phyloP scores from a whole-genome alignment of 2,329 filamentous ascomycete genomes.

The Trichoderma harzianum region DNA sequence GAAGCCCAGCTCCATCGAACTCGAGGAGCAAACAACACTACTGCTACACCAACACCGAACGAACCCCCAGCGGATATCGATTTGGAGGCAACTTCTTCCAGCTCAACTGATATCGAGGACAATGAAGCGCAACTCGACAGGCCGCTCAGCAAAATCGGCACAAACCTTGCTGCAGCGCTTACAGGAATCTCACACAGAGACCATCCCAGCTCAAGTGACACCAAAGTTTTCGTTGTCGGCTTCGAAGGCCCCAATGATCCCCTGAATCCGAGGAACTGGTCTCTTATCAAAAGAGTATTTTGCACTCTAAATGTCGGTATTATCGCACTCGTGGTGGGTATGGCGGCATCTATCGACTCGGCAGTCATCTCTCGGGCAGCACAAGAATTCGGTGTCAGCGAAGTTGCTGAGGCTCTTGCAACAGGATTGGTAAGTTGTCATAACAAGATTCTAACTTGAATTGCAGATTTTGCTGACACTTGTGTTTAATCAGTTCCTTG shows the following conservation, averaged over 20 bases:
- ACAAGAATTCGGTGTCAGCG: background rate
- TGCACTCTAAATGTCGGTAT: background rate
- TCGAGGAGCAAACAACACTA: background rate
- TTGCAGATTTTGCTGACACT: background rate
- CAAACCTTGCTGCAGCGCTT: slow-evolving; percentile 1
- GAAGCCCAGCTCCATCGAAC: background rate
- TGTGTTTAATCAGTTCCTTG: background rate
- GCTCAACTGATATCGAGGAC: background rate
- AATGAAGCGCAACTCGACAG: background rate
- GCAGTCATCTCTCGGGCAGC: background rate
- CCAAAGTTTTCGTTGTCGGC: background rate
- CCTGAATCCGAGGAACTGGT: background rate
- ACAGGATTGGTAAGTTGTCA: background rate
- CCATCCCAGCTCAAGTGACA: background rate
- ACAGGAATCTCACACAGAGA: background rate
- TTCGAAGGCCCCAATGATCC: slow-evolving; percentile 1
- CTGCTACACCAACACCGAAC: background rate
- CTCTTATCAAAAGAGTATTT: background rate
- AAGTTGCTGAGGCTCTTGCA: slow-evolving; percentile 4
- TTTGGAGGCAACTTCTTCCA: background rate
- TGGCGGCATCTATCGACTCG: slow-evolving; percentile 7
- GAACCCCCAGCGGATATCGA: background rate
- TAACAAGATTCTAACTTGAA: background rate
- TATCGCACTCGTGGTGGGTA: slow-evolving; percentile 4
- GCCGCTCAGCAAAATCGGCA: background rate